These are phyloP conservation scores for Amylocarpus encephaloides DNA, from an alignment of 2,329 filamentous ascomycete species.

Conservation along the genomic window DNA sequence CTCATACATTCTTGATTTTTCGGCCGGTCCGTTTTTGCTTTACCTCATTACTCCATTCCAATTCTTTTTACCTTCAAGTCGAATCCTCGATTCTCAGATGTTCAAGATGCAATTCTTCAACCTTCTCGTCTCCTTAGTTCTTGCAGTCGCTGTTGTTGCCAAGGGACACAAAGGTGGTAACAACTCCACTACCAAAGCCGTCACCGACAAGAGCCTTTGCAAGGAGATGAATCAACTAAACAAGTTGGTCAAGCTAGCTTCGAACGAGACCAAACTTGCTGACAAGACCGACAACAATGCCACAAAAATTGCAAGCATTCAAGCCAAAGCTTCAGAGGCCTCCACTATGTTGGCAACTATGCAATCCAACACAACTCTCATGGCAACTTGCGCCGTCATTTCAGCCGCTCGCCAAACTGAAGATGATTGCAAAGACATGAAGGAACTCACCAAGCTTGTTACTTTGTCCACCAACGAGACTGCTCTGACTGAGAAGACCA, in stretches of 20 bases:
- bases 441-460: slow-evolving; percentile 24
- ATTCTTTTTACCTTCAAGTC: slow-evolving; percentile 6
- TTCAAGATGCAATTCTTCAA: slow-evolving; percentile 24
- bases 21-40: slow-evolving; percentile 23
- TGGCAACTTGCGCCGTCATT: slow-evolving; percentile 32
- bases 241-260: slow-evolving; percentile 29
- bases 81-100: slow-evolving; percentile 12
- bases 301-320: slow-evolving; percentile 33
- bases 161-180: slow-evolving; percentile 23
- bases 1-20: slow-evolving; percentile 12
- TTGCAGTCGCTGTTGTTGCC: slow-evolving; percentile 25
- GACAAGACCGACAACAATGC: slow-evolving; percentile 33
- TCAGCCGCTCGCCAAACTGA: slow-evolving; percentile 28
- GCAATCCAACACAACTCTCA: slow-evolving; percentile 34
- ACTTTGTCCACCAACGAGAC: slow-evolving; percentile 30
- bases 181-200: slow-evolving; percentile 23
- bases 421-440: slow-evolving; percentile 27
- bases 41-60: slow-evolving; percentile 4
- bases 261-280: slow-evolving; percentile 34
- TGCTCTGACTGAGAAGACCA: slow-evolving; percentile 30
- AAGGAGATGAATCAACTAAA: slow-evolving; percentile 30
- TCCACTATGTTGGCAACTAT: slow-evolving; percentile 30
- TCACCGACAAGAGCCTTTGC: slow-evolving; percentile 31
- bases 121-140: slow-evolving; percentile 21
- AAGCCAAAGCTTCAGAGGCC: slow-evolving; percentile 33